phyloP scores from a whole-genome alignment of 345 rosid genomes.

The Brassica carinata region DNA sequence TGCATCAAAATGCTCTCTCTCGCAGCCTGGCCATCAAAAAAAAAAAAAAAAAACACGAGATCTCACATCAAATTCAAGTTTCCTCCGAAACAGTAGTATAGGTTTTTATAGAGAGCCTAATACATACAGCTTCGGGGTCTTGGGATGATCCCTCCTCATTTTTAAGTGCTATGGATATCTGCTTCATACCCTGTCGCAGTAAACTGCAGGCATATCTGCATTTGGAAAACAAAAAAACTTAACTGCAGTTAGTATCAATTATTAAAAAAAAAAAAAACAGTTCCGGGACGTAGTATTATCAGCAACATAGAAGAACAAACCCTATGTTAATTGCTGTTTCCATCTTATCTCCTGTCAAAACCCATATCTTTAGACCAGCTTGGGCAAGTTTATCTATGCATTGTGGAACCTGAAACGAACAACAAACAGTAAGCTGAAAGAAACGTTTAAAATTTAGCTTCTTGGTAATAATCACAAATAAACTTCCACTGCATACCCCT shows the following conservation, averaged over 20 bases:
- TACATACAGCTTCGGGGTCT: constrained; percentile 36
- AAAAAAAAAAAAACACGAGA: constrained; percentile 19
- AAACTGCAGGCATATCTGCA: constrained; percentile 82
- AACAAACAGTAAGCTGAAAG: constrained; percentile 2
- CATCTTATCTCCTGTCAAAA: constrained; percentile 82
- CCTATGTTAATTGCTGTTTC: constrained; percentile 87
- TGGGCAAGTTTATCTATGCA: constrained; percentile 89
- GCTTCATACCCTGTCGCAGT: constrained; percentile 74
- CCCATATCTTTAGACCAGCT: constrained; percentile 83
- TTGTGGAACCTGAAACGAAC: constrained; percentile 59
- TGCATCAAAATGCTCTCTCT: constrained; percentile 56
- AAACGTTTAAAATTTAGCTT: not conserved
- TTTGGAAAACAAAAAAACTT: constrained; percentile 27
- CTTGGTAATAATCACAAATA: not conserved
- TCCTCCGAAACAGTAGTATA: constrained; percentile 7
- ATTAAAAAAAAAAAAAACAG: not conserved
- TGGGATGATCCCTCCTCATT: constrained; percentile 30
- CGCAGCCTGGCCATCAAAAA: constrained; percentile 47
- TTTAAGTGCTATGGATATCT: constrained; percentile 39
- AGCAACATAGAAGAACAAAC: constrained; percentile 35
- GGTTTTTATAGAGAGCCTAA: constrained; percentile 27
- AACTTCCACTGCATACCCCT: constrained; percentile 54
- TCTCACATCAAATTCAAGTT: constrained; percentile 11
- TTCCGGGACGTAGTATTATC: not conserved
- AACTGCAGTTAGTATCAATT: constrained; percentile 13